These are phyloP conservation scores for Rhizopus microsporus DNA, from an alignment of 371 early-diverging fungal species.

Conservation along the genomic window DNA sequence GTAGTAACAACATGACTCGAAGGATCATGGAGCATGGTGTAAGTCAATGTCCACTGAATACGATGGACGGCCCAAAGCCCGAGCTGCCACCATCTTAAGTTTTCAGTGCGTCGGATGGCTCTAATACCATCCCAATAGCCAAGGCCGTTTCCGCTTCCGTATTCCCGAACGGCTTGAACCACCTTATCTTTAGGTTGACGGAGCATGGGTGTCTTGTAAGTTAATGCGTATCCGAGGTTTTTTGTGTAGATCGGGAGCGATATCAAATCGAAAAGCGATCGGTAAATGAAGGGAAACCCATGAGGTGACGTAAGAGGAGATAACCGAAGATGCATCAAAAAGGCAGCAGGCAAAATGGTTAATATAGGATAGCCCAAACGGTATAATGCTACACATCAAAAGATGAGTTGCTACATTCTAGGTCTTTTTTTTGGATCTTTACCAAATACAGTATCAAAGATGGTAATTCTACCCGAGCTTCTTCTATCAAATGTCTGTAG, in stretches of 20 bases:
- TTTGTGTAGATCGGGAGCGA: slow-evolving; percentile 46
- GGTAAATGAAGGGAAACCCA: slow-evolving; percentile 44
- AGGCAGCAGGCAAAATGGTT: slow-evolving; percentile 35
- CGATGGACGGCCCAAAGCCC: slow-evolving; percentile 34
- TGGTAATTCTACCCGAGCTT: slow-evolving; percentile 31
- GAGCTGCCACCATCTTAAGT: slow-evolving; percentile 42
- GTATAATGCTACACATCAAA: slow-evolving; percentile 34
- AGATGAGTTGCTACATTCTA: neutral
- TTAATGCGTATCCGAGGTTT: slow-evolving; percentile 24
- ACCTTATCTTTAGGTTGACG: slow-evolving; percentile 20
- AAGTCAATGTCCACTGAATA: slow-evolving; percentile 45
- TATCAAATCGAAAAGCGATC: slow-evolving; percentile 34
- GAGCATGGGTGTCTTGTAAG: slow-evolving; percentile 27
- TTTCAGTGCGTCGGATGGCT: slow-evolving; percentile 30
- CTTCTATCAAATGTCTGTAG: slow-evolving; percentile 31
- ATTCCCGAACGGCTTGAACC: slow-evolving; percentile 18
- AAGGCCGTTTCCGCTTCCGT: slow-evolving; percentile 34
- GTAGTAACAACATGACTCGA: slow-evolving; percentile 36
- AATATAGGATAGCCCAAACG: slow-evolving; percentile 40
- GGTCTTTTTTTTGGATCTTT: slow-evolving; percentile 1
- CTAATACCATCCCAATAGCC: slow-evolving; percentile 43
- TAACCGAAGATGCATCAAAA: slow-evolving; percentile 41
- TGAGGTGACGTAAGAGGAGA: slow-evolving; percentile 50
- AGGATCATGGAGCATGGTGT: slow-evolving; percentile 47
- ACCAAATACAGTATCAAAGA: slow-evolving; percentile 39